Base-by-base conservation (phyloP, 495 filamentous ascomycete species). In the Rostrohypoxylon terebratum region DNA sequence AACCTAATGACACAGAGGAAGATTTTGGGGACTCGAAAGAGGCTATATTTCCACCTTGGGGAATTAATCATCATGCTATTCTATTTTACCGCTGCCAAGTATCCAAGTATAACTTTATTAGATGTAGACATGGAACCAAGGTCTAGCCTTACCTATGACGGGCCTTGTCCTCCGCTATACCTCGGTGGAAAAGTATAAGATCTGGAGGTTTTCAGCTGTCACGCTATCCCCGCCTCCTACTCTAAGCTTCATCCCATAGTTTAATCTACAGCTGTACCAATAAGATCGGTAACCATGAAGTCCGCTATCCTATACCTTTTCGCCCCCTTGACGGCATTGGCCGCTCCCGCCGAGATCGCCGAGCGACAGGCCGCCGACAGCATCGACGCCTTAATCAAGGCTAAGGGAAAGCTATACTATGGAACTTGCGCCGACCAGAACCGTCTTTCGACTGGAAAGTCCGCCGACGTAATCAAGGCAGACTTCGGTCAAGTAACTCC, bases 401-500 rank as follows among this genome's bases (percentile, higher is more conserved):
- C 82, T 63, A 86, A 88, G 80, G 87, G 89, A 71, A 90, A 88
- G 79, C 80, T 82, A 63, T 91, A 90, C 77, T 90, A 83, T 59
- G 89, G 89, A 68, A 81, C 83, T 54, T 82, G 79, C 75, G 77
- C 85, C 16, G 89, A 90, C 76, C 83, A 85, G 68, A 81, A 81
- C 77, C 83, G 81, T 10, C 83, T 91, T 1, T 78, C 73, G 62
- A 70, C 77, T 10, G 87, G 80, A 68, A 80, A 82, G 67, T 86
- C 87, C 60, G 84, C 85, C 13, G 85, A 81, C 55, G 82, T 90
- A 76, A 83, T 90, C 71, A 81, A 85, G 68, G 79, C 85, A 42
- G 83, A 90, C 75, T 91, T 92, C 66, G 88, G 89, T 34, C 83
- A 85, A 68, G 82, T 91, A 31, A 90, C 89, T 4, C 88, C 88